A percentile compares a stretch with the other conserved stretches of the same genome.
These are phyloP conservation scores for Fusarium albidum DNA, from an alignment of 2,329 filamentous ascomycete genomes.

Conservation along the genomic window DNA sequence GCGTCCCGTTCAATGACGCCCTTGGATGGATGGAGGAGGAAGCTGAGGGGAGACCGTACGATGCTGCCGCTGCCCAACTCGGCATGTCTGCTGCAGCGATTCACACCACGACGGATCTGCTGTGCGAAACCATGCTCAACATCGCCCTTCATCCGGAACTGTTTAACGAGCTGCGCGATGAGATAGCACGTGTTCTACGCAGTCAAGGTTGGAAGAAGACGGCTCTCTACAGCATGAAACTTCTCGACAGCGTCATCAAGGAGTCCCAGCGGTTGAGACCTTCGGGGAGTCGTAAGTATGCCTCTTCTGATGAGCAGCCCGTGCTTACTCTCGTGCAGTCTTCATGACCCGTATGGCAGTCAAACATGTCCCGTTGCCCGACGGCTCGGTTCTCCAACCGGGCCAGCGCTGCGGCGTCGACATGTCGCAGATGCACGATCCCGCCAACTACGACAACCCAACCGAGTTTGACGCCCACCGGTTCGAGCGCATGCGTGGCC, in stretches of 20 bases:
- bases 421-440: no score
- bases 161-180: conserved; percentile 51
- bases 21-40: conserved; percentile 63
- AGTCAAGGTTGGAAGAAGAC: conserved; percentile 53
- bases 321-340: no score
- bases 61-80: conserved; percentile 29
- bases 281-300: no score
- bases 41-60: conserved; percentile 38
- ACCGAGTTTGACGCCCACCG: no score
- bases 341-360: background rate
- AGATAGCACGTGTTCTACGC: conserved; percentile 40
- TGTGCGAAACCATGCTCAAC: conserved; percentile 27
- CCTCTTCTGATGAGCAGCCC: no score
- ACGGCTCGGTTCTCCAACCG: no score
- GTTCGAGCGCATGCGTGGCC: no score
- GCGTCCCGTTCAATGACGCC: conserved; percentile 57
- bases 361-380: background rate
- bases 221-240: conserved; percentile 52
- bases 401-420: no score
- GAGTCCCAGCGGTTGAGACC: conserved; percentile 58
- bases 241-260: conserved; percentile 59
- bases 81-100: conserved; percentile 57
- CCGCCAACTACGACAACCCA: no score
- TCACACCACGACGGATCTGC: conserved; percentile 57
- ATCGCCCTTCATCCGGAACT: conserved; percentile 52